Base-by-base conservation (phyloP, 1,284 basidiomycete species). In the Phellopilus nigrolimitatus region DNA sequence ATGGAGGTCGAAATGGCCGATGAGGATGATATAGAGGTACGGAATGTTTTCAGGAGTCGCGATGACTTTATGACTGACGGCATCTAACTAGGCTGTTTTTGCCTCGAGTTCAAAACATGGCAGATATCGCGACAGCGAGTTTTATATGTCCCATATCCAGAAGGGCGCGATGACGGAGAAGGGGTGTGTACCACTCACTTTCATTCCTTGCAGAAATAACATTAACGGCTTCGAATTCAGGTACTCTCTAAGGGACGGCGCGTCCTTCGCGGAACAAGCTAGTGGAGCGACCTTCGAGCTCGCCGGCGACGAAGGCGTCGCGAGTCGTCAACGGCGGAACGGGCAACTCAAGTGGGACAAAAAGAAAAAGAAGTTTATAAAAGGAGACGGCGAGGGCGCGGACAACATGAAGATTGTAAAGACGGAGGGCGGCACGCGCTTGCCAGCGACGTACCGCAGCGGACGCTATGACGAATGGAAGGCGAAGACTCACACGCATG, bases 391-490 rank as follows among this genome's bases (percentile, higher is more conserved):
- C 8, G 76, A 74, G 27, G 94, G 95, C 3, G 82, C 91, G 3
- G 94, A 98, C 67, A 98, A 98, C 66, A 78, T 95, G 61, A 98
- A 97, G 68, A 76, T 99, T 60, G 89, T 99, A 59, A 84, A 82
- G 57, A 94, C 93, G 1, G 97, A 99, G 68, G 93, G 86, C 57
- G 97, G 97, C 1, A 82, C 85, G 12, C 82, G 89, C 43, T 74
- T 99, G n/a, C 97, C 97, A 1, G 94, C 94, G 0, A 85, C 84
- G 5, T 99, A 94, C 71, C 87, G 91, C 51, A 91, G 87, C 57
- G 97, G 97, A 3, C 80, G 91, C 3, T 99, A 91, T 66, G 91
- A 97, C 49, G 92, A 95, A 64, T 99, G 97, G 97, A 91, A 89
- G 67, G 76, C 80, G 56, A 90, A 88, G 68, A 82, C 75, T 51